phyloP scores from a whole-genome alignment of 345 rosid genomes.

The Orychophragmus violaceus region DNA sequence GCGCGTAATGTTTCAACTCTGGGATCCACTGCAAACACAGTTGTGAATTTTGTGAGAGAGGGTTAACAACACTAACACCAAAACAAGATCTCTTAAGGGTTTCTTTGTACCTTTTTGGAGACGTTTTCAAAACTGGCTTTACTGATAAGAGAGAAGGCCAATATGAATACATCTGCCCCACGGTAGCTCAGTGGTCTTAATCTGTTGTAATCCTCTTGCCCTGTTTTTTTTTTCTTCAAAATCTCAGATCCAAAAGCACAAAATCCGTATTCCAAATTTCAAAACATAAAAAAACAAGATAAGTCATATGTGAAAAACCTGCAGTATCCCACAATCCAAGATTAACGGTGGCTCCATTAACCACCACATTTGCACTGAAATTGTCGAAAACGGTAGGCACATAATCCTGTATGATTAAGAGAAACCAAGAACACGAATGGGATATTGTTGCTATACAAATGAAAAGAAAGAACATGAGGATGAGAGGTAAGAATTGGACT shows the following conservation, averaged over 20 bases:
- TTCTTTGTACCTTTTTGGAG: slow-evolving; percentile 61
- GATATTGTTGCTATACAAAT: not conserved
- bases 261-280: not conserved
- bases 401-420: slow-evolving; percentile 52
- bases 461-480: not conserved
- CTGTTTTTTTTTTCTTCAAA: slow-evolving; percentile 28
- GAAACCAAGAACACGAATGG: not conserved
- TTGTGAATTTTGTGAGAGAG: not conserved
- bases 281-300: not conserved
- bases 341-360: slow-evolving; percentile 80
- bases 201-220: slow-evolving; percentile 92
- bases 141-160: slow-evolving; percentile 95
- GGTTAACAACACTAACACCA: not conserved
- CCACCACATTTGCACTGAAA: slow-evolving; percentile 97
- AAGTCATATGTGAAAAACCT: slow-evolving; percentile 34
- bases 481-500: not conserved
- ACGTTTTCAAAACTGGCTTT: slow-evolving; percentile 98
- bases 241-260: not conserved
- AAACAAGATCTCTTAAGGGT: not conserved
- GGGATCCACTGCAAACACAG: slow-evolving; percentile 84
- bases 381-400: slow-evolving; percentile 95
- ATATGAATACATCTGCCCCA: slow-evolving; percentile 93
- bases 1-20: slow-evolving; percentile 90
- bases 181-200: slow-evolving; percentile 90
- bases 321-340: slow-evolving; percentile 98